Base-by-base conservation (phyloP, 495 filamentous ascomycete genomes). In the Glonium stellatum region DNA sequence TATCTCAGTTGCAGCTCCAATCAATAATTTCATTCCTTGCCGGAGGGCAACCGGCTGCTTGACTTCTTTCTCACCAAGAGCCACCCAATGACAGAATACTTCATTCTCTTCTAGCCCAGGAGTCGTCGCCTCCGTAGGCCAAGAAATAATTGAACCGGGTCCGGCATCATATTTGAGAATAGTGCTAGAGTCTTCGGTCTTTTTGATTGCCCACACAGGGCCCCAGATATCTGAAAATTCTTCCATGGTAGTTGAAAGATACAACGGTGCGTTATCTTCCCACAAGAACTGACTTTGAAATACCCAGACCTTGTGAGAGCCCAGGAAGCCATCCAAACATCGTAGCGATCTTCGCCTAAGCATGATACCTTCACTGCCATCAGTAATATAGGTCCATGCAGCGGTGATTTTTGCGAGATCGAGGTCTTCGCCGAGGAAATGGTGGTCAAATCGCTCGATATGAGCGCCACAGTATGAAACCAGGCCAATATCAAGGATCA, bases 281-380 rank as follows among this genome's bases (percentile, higher is more conserved):
- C 57, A 59, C 34, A 59, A 31, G 21, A 15, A 12, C 19, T 52
- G 42, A 25, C 57, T 59, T 19, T 59, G 57, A 9, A 59, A 34
- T 22, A 52, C 47, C 57, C 57, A 59, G 44, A 59, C 57, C 37
- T 39, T 25, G 51, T 46, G 41, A 21, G 41, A 46, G 19, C 41
- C 9, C 13, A 46, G 9, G 19, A 46, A 60, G 15, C 35, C 36
- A n/a, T 55, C 58, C 10, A 60, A 37, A 39, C 58, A 60, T 10
- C 58, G 34, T 18, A 60, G 51, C 22, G 21, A 12, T 31, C 58
- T 54, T 8, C 51, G 58, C 0, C 58, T 50, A 44, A 60, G 27
- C 51, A 60, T 60, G 37, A 60, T 60, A 6, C 58, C 58, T 8
- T 60, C 58, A 42, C 44, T 60, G 5, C 58, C 58, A n/a, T 60